A percentile compares a stretch with the other conserved stretches of the same genome.
phyloP scores from a whole-genome alignment of 2,329 filamentous ascomycete species.

The Botrytis byssoidea region DNA sequence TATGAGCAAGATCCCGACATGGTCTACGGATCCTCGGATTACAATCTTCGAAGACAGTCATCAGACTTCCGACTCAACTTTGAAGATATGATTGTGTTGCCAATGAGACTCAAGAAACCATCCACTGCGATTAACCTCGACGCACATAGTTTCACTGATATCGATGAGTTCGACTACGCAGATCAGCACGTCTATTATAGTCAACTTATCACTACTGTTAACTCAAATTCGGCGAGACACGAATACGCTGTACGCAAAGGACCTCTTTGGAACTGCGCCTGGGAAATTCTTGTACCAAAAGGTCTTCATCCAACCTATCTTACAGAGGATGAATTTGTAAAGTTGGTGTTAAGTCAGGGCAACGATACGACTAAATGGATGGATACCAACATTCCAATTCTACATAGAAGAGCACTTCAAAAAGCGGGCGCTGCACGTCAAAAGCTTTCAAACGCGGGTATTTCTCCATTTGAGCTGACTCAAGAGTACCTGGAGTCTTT shows the following conservation, averaged over 20 bases:
- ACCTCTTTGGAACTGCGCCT: slow-evolving; percentile 24
- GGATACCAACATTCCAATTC: slow-evolving; percentile 11
- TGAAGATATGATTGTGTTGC: slow-evolving; percentile 21
- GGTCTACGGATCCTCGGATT: slow-evolving; percentile 10
- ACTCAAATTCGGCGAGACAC: slow-evolving; percentile 12
- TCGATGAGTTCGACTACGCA: slow-evolving; percentile 21
- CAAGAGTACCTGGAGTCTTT: slow-evolving; percentile 21
- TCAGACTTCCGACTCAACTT: slow-evolving; percentile 14
- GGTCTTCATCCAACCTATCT: slow-evolving; percentile 25
- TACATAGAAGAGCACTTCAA: slow-evolving; percentile 22
- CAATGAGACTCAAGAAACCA: slow-evolving; percentile 15
- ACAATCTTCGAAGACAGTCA: slow-evolving; percentile 7
- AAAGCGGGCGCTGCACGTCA: slow-evolving; percentile 19
- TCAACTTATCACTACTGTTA: slow-evolving; percentile 5
- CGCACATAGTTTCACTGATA: not conserved
- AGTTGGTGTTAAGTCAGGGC: slow-evolving; percentile 21
- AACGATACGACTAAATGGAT: slow-evolving; percentile 22
- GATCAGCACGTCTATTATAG: slow-evolving; percentile 17
- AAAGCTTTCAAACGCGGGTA: slow-evolving; percentile 21
- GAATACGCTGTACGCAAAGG: slow-evolving; percentile 22
- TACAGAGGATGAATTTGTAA: slow-evolving; percentile 23
- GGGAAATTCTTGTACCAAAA: slow-evolving; percentile 21
- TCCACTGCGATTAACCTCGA: not conserved
- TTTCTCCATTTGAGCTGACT: slow-evolving; percentile 24
- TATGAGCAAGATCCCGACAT: slow-evolving; percentile 17